Conservation (phyloP, 2,329 filamentous ascomycete genomes). For the Microdochium bolleyi region DNA sequence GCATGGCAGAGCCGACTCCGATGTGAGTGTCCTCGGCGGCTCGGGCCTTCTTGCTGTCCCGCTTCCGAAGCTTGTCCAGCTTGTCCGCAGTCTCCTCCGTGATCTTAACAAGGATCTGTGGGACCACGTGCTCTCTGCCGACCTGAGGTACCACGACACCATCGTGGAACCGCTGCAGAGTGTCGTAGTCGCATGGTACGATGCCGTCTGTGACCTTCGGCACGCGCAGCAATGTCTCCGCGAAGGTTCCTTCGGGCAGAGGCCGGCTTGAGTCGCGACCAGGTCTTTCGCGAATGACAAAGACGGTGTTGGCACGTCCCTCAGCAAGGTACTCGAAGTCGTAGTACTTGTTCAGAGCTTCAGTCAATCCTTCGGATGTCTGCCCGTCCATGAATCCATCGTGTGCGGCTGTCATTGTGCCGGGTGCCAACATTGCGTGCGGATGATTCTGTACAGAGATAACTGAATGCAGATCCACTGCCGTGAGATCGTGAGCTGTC, state of each 20-base stretch:
- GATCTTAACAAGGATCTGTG: conserved; percentile 18
- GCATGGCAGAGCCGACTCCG: conserved; percentile 54
- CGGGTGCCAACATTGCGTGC: background rate
- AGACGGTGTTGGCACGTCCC: conserved; percentile 72
- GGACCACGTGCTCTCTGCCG: conserved; percentile 21
- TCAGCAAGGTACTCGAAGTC: conserved; percentile 45
- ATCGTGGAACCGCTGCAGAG: conserved; percentile 39
- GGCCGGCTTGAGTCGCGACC: background rate
- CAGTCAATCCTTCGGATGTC: background rate
- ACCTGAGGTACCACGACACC: conserved; percentile 43
- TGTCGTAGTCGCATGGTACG: conserved; percentile 32
- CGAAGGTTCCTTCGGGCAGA: conserved; percentile 23
- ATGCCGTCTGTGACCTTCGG: conserved; percentile 45
- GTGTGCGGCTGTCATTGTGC: background rate
- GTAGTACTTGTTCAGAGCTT: conserved; percentile 1
- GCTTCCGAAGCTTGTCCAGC: conserved; percentile 26
- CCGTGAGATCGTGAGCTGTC: background rate
- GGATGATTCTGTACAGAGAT: too few relatives aligned
- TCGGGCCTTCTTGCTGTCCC: background rate
- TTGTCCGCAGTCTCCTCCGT: conserved; percentile 35
- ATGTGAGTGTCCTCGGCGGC: conserved; percentile 35
- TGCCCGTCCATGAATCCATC: background rate
- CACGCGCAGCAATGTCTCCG: conserved; percentile 49
- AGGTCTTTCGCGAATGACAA: conserved; percentile 34
- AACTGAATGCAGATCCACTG: background rate